Base-by-base conservation (phyloP, 192 early-diverging fungal genomes). In the Geranomyces variabilis region DNA sequence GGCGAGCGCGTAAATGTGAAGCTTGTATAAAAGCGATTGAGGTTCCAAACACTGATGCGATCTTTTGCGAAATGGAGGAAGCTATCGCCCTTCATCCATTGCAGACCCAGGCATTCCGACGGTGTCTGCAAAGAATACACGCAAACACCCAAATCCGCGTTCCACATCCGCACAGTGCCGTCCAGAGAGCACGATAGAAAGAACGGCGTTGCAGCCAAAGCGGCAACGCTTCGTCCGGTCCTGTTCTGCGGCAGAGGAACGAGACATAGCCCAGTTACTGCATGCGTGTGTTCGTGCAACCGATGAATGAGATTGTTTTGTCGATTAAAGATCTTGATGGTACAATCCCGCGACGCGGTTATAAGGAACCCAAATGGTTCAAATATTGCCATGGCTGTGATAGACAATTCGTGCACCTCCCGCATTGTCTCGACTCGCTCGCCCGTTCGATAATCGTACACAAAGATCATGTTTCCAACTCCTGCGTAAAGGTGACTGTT, bases 321-420 rank as follows among this genome's bases (percentile, higher is more conserved):
- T 13, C 73, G 72, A 34, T 77, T 82, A 76, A 83, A 84, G 17
- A 86, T 67, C 69, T 85, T 84, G 46, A 86, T 82, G 1, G 82
- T 81, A 15, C 76, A 65, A 56, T 86, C 84, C 41, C 79, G 77
- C 0, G 84, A 86, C 36, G 73, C 83, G 12, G 84, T 86, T 29
- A 86, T 77, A 17, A 83, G 72, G 34, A 78, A 81, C 49, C 77
- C 78, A 21, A 79, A 69, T 9, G 69, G 71, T 33, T 68, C 73
- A 66, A 70, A 77, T 33, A 80, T 69, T 8, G 70, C 24, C 79
- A 86, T 76, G 0, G 72, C 79, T 30, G 80, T 78, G 33, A 86
- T 84, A 2, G 82, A 81, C 0, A 78, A 71, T 19, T 78, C 81
- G 55, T 86, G 84, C 1, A 81, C 64, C 17, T 75, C 73, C 6